Percentiles rank a stretch among this genome's conserved stretches.
Evolutionary conservation across 2,329 filamentous ascomycete genomes (phyloP).

Genomic region (Colletotrichum sp.): DNA sequence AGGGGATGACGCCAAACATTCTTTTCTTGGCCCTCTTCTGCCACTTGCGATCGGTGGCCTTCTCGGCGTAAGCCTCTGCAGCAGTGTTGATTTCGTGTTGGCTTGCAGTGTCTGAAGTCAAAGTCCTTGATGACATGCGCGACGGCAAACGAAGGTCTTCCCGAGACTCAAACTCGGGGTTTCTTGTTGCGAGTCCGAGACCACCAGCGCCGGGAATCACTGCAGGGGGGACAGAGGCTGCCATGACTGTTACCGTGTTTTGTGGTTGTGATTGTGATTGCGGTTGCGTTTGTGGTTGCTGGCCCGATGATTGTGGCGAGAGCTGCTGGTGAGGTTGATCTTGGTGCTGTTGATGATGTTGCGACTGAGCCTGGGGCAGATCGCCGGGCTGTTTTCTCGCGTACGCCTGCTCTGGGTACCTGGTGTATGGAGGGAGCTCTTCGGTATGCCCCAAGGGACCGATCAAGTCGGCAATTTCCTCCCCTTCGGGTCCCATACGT

Average conservation of each 20-base stretch:
- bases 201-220: conserved; percentile 63
- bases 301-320: neutral
- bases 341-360: conserved; percentile 15
- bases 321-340: neutral
- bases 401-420: conserved; percentile 80
- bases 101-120: conserved; percentile 51
- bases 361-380: neutral
- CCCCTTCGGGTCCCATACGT: conserved; percentile 77
- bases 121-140: conserved; percentile 57
- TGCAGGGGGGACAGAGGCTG: conserved; percentile 14
- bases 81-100: conserved; percentile 60
- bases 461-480: conserved; percentile 86
- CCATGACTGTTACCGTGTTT: conserved; percentile 11
- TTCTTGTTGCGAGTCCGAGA: conserved; percentile 63
- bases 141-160: conserved; percentile 59
- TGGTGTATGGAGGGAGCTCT: conserved; percentile 88
- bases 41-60: conserved; percentile 47
- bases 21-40: conserved; percentile 58
- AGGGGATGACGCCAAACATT: conserved; percentile 63
- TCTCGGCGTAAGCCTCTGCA: conserved; percentile 50
- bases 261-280: conserved; percentile 13
- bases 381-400: conserved; percentile 50
- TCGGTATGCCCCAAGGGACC: conserved; percentile 89
- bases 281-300: neutral
- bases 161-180: conserved; percentile 66